phyloP scores from a whole-genome alignment of 768 basidiomycete genomes.

The Xanthoconium stramineum region DNA sequence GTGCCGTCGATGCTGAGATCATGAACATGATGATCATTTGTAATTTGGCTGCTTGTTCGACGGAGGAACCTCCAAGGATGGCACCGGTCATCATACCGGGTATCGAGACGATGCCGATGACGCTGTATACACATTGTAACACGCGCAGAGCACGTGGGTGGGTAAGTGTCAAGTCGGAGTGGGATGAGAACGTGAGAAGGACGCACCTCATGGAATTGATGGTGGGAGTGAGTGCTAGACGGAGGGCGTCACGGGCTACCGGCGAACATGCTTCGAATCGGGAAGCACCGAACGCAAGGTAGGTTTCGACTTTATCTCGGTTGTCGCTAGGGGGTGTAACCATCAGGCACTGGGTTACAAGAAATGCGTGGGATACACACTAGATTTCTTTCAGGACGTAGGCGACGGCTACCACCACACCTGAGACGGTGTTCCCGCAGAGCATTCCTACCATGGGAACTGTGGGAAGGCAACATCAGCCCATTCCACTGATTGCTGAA shows the following conservation, averaged over 20 bases:
- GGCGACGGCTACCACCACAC: conserved; percentile 66
- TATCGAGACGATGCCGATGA: conserved; percentile 74
- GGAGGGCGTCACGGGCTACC: conserved; percentile 73
- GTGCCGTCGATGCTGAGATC: conserved; percentile 74
- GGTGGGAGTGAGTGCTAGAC: conserved; percentile 73
- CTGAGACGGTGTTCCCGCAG: conserved; percentile 74
- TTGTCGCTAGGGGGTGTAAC: conserved; percentile 55
- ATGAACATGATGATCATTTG: conserved; percentile 97
- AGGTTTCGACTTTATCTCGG: conserved; percentile 79
- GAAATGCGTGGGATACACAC: conserved; percentile 38
- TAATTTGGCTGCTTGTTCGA: conserved; percentile 79
- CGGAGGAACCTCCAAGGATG: conserved; percentile 80
- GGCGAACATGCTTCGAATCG: conserved; percentile 82
- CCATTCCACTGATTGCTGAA: too few relatives aligned
- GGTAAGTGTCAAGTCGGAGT: neutral
- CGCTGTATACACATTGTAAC: conserved; percentile 41
- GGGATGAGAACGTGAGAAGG: neutral
- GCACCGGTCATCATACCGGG: conserved; percentile 94
- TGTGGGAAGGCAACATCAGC: conserved; percentile 26
- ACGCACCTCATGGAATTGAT: conserved; percentile 82
- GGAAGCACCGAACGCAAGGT: conserved; percentile 82
- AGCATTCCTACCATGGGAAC: conserved; percentile 88
- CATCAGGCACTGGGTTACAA: neutral
- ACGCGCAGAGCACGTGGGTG: neutral
- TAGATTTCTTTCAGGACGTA: conserved; percentile 74